These are phyloP conservation scores for Gnomoniopsis sp. DNA, from an alignment of 2,329 filamentous ascomycete genomes.

Conservation along the genomic window DNA sequence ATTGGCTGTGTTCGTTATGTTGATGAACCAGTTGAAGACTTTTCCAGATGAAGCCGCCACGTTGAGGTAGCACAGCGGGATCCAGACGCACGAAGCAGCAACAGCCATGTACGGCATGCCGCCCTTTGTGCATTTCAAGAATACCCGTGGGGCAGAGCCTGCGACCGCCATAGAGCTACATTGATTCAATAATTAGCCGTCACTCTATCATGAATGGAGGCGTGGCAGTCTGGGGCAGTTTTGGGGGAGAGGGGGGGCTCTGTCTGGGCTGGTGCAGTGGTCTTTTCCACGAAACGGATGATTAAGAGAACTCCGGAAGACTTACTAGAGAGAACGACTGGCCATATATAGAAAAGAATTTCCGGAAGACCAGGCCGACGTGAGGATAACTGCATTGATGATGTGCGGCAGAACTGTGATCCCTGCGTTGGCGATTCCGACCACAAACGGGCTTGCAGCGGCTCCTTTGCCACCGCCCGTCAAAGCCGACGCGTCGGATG, in stretches of 20 bases:
- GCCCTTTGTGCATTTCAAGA: slow-evolving; percentile 41
- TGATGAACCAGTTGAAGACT: slow-evolving; percentile 61
- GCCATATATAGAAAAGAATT: slow-evolving; percentile 32
- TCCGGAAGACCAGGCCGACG: slow-evolving; percentile 31
- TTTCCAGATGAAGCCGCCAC: slow-evolving; percentile 52
- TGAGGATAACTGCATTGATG: slow-evolving; percentile 65
- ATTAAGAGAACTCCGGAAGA: neutral
- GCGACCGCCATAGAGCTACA: slow-evolving; percentile 39
- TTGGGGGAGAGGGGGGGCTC: too few relatives aligned
- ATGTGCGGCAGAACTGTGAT: slow-evolving; percentile 59
- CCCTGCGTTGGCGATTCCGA: slow-evolving; percentile 59
- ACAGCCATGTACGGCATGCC: slow-evolving; percentile 37
- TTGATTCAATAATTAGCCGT: neutral
- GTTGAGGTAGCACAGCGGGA: slow-evolving; percentile 63
- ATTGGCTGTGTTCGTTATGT: slow-evolving; percentile 48
- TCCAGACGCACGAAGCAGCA: slow-evolving; percentile 50
- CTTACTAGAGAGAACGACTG: slow-evolving; percentile 35
- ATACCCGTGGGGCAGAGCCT: slow-evolving; percentile 42
- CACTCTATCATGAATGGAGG: neutral
- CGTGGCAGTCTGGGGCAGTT: too few relatives aligned
- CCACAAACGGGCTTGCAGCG: slow-evolving; percentile 40
- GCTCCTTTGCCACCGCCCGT: slow-evolving; percentile 29
- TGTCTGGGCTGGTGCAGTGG: too few relatives aligned
- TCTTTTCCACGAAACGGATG: too few relatives aligned
- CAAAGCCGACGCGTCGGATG: slow-evolving; percentile 29